Base-by-base conservation (phyloP, 371 early-diverging fungal species). In the Catenaria anguillulae region DNA sequence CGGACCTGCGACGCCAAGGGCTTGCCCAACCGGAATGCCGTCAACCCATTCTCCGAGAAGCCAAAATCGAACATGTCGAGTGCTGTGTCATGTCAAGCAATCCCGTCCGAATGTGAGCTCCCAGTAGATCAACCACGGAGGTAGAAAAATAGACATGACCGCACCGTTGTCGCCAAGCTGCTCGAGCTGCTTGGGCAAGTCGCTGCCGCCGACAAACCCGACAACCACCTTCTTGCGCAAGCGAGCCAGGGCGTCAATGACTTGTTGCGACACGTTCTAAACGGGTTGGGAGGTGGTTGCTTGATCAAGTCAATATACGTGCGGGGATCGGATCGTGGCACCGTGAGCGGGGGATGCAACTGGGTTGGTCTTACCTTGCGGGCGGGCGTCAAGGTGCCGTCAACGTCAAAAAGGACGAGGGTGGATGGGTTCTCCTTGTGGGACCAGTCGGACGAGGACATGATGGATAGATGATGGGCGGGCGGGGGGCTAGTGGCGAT, bases 121-220 rank as follows among this genome's bases (percentile, higher is more conserved):
- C 37, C 46, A 36, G 26, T 35, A 42, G 33, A n/a, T 63, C 24
- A 2, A 46, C 24, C 6, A 54, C 37, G 15, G 19, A 0, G 56
- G n/a, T n/a, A n/a, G n/a, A n/a, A n/a, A n/a, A n/a, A n/a, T n/a
- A 17, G 40, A 40, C 17, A 40, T 31, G 6, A 36, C 55, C 68
- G 55, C 78, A 84, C 92, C 85, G 66, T 86, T 77, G 23, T 76
- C 74, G 37, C 99, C 99, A 62, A 99, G 80, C 75, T 99, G 99
- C 75, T 99, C 99, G 65, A 84, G 72, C 76, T 99, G 99, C 82
- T 99, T 99, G 68, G 64, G 73, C 61, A 99, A 74, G 71, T 99
- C 97, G 45, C 92, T 92, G 33, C 99, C 99, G 56, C 99, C 99
- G 45, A 99, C 99, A 73, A 99, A 99, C 12, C 97, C 99, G 65